Evolutionary conservation across 176 grass and related monocot species (phyloP), one percentile per base, ranked within the genome.

Genomic region (Oryza australiensis): DNA sequence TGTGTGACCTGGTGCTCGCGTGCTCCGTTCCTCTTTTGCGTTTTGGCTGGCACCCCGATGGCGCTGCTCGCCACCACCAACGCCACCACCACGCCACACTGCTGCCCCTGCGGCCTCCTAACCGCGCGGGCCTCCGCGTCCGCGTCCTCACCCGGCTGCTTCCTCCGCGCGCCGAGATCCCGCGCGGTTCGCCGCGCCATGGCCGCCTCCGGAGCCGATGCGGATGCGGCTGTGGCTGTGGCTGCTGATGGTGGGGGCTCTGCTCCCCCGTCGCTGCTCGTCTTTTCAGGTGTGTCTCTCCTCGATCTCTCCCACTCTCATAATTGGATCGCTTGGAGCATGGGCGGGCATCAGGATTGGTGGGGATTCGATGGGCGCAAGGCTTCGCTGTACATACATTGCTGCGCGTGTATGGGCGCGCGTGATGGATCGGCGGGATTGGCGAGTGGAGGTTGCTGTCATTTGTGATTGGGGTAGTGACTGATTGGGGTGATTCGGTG

Each of bases 201-300:
- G 84, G 78, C 88, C 59, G 74, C 79, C 46, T 11, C n/a, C 49
- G 70, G 49, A 29, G 46, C 26, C 23, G 66, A 26, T 1, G 41
- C 40, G 33, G 23, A 27, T 16, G 69, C 4, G 10, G 32, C 46
- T 0, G 45, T 10, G 46, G 48, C 13, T 23, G 42, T n/a, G n/a
- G 4, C 41, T n/a, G n/a, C n/a, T n/a, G n/a, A n/a, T n/a, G n/a
- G n/a, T n/a, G n/a, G 8, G 1, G 43, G 46, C 26, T 13, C 78
- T 33, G 87, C 51, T 68, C 40, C 88, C 38, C 86, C 91, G 80
- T 98, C 95, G 35, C 83, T 94, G 66, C 95, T 98, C 62, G 92
- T 98, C 26, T 98, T 94, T 81, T 94, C 95, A 83, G 95, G 92
- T 98, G 62, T 48, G 2, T 53, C 7, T 12, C 0, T 5, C 53